A percentile compares a stretch with the other conserved stretches of the same genome.
These are phyloP conservation scores for Gastrodia elata DNA, from an alignment of 106 monocot genomes.

Conservation along the genomic window DNA sequence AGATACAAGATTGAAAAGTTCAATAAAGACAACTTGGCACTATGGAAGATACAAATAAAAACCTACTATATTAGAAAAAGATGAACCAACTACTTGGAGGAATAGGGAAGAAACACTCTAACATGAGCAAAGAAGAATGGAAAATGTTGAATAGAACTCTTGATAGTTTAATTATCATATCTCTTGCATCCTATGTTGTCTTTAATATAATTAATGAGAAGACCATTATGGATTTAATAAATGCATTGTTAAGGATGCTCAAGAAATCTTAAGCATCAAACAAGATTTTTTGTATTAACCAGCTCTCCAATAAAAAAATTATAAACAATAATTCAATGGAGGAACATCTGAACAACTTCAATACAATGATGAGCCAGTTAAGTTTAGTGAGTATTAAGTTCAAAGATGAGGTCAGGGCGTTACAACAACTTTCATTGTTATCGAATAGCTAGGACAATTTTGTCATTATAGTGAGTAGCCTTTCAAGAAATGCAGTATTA, in stretches of 20 bases:
- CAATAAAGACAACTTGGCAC: neutral
- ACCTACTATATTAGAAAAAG: neutral
- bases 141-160: neutral
- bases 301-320: no score
- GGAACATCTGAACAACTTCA: no score
- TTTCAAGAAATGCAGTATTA: no score
- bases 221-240: neutral
- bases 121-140: neutral
- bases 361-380: no score
- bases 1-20: neutral
- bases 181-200: neutral
- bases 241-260: neutral
- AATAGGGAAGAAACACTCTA: neutral
- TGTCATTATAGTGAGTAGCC: no score
- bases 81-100: neutral
- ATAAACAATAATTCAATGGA: no score
- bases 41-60: neutral
- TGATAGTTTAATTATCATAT: neutral
- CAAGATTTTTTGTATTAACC: no score
- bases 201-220: neutral
- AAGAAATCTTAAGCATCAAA: no score
- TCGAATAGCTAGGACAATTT: no score
- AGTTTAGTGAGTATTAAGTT: no score
- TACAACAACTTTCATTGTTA: no score
- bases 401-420: no score